phyloP scores from a whole-genome alignment of 2,329 filamentous ascomycete species.

The Hortaea werneckii region DNA sequence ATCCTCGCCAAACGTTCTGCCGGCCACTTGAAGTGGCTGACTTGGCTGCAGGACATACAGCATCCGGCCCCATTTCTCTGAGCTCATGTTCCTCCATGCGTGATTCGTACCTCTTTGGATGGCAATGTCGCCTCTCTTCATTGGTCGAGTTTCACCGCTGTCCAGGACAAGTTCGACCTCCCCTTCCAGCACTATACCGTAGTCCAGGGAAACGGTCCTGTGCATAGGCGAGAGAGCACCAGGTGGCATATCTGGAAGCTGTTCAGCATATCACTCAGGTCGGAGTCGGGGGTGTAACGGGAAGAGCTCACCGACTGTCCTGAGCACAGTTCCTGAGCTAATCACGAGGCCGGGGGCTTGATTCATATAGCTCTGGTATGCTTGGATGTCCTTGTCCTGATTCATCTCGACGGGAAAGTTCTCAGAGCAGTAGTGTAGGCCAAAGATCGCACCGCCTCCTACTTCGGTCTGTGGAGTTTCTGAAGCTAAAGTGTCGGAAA shows the following conservation, averaged over 20 bases:
- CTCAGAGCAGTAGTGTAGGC: slow-evolving; percentile 41
- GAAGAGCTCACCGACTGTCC: slow-evolving; percentile 20
- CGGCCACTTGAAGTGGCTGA: slow-evolving; percentile 19
- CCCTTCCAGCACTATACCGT: slow-evolving; percentile 24
- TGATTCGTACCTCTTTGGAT: slow-evolving; percentile 26
- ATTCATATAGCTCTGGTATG: slow-evolving; percentile 35
- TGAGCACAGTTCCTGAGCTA: slow-evolving; percentile 36
- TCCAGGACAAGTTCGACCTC: slow-evolving; percentile 25
- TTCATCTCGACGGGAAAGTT: slow-evolving; percentile 38
- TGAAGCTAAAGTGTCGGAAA: slow-evolving; percentile 14
- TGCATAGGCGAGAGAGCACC: slow-evolving; percentile 21
- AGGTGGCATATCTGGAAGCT: slow-evolving; percentile 17
- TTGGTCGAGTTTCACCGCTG: slow-evolving; percentile 19
- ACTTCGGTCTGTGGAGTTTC: slow-evolving; percentile 20
- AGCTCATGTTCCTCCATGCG: slow-evolving; percentile 25
- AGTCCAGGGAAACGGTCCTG: slow-evolving; percentile 25
- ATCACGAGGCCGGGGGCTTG: slow-evolving; percentile 40
- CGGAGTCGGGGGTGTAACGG: no score
- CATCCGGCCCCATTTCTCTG: slow-evolving; percentile 25
- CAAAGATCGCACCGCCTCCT: slow-evolving; percentile 32
- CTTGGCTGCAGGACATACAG: slow-evolving; percentile 24
- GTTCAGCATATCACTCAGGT: no score
- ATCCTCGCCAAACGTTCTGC: slow-evolving; percentile 22
- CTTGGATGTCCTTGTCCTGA: slow-evolving; percentile 35
- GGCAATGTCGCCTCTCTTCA: slow-evolving; percentile 23